Base-by-base conservation (phyloP, 345 rosid species). In the Citrus reticulata region DNA sequence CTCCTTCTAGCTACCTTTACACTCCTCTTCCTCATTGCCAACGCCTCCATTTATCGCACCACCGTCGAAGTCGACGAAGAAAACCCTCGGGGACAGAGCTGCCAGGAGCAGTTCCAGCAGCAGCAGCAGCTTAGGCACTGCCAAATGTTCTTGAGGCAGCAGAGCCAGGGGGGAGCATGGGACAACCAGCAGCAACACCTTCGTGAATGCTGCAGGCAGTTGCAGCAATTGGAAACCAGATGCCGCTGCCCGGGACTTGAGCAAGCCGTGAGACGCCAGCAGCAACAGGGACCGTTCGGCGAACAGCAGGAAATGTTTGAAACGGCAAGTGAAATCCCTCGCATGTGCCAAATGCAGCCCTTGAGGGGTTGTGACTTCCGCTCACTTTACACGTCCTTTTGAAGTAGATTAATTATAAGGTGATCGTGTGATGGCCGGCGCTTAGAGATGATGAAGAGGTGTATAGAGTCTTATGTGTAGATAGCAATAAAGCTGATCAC, bases 171-270 rank as follows among this genome's bases (percentile, higher is more conserved):
- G 46, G 25, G 20, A 20, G 9, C 0, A 20, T 59, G 37, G 80
- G 72, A 32, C 61, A 11, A 8, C 75, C 69, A 63, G 16, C 51
- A 72, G 14, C 55, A 63, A 62, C 68, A 54, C 22, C 51, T 76
- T 9, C 42, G 25, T 1, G 59, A 46, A 16, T 87, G 89, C 72
- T 87, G 89, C 77, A 37, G 70, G 51, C 82, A 84, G 68, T 62
- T 87, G 32, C 34, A 77, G 72, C 27, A 61, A 16, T 5, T 83
- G n/a, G 78, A 80, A 6, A 30, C 40, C 34, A 72, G 40, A 20
- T 87, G 88, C 81, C 76, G 83, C 19, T 87, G 90, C 78, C 37
- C 59, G n/a, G 86, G 79, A 22, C 72, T 84, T 22, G 35, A 57
- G 72, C 62, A 75, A 24, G 59, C 74, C 0, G 24, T 46, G 30